phyloP scores from a whole-genome alignment of 1,139 yeast genomes.

The Magnusiomyces suaveolens region DNA sequence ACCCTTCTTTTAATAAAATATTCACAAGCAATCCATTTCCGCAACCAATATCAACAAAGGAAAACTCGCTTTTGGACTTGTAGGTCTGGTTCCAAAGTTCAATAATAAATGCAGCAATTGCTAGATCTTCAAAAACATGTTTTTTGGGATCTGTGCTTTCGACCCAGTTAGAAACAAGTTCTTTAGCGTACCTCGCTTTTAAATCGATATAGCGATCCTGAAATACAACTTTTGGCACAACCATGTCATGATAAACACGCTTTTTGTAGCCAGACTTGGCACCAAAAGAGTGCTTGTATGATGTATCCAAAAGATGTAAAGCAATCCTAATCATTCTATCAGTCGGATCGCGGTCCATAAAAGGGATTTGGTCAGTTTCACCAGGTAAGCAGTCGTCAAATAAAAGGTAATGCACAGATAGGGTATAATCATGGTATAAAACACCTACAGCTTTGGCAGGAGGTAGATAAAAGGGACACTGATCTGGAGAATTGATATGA shows the following conservation, averaged over 20 bases:
- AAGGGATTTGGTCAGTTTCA: background rate
- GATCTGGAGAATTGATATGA: conserved; percentile 50
- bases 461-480: conserved; percentile 82
- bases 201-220: conserved; percentile 74
- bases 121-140: conserved; percentile 93
- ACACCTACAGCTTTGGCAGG: conserved; percentile 75
- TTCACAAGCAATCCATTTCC: conserved; percentile 87
- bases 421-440: conserved; percentile 39
- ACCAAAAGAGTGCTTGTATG: conserved; percentile 75
- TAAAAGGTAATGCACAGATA: conserved; percentile 78
- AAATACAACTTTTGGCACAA: conserved; percentile 72
- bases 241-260: conserved; percentile 78
- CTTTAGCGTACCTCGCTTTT: conserved; percentile 72
- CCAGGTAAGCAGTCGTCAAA: conserved; percentile 35
- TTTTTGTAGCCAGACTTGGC: conserved; percentile 77
- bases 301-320: conserved; percentile 64
- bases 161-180: conserved; percentile 73
- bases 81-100: conserved; percentile 71
- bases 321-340: conserved; percentile 77
- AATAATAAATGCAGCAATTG: conserved; percentile 90
- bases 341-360: conserved; percentile 21
- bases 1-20: conserved; percentile 70
- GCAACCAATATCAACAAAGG: conserved; percentile 87
- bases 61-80: conserved; percentile 40
- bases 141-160: conserved; percentile 92